phyloP scores from a whole-genome alignment of 768 basidiomycete genomes.

The Lentinula lateritia region DNA sequence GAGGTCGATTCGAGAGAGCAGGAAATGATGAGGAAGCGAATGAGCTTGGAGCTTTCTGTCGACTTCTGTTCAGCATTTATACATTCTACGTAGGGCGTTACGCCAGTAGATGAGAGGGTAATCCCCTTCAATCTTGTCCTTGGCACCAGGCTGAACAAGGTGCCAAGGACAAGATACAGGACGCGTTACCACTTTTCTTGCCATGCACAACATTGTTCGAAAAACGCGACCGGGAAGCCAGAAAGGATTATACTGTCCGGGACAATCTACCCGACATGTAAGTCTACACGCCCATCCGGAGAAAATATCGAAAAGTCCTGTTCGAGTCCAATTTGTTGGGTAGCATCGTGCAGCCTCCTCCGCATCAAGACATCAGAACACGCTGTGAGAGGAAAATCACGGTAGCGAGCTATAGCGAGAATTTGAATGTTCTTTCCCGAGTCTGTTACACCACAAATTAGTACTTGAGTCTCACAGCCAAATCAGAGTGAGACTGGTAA shows the following conservation, averaged over 20 bases:
- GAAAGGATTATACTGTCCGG: not conserved
- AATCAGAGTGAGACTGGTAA: not conserved
- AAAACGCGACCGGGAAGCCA: not conserved
- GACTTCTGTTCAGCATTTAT: not conserved
- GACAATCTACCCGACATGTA: not conserved
- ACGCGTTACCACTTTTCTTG: not conserved
- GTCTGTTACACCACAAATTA: too few species aligned
- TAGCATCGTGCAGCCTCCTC: not conserved
- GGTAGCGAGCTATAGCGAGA: not conserved
- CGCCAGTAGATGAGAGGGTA: not conserved
- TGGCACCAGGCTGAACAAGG: not conserved
- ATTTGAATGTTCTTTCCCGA: too few species aligned
- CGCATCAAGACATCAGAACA: not conserved
- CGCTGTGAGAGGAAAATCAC: not conserved
- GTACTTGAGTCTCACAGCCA: not conserved
- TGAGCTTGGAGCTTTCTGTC: not conserved
- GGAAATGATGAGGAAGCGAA: not conserved
- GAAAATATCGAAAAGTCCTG: not conserved
- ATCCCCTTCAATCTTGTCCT: not conserved
- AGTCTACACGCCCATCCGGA: not conserved
- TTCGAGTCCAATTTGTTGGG: not conserved
- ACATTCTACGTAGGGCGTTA: not conserved
- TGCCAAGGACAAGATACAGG: not conserved
- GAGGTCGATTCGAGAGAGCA: constrained; percentile 9
- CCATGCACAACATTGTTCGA: too few species aligned